phyloP scores from a whole-genome alignment of 2,329 filamentous ascomycete genomes.

The Berkeleyomyces basicola region DNA sequence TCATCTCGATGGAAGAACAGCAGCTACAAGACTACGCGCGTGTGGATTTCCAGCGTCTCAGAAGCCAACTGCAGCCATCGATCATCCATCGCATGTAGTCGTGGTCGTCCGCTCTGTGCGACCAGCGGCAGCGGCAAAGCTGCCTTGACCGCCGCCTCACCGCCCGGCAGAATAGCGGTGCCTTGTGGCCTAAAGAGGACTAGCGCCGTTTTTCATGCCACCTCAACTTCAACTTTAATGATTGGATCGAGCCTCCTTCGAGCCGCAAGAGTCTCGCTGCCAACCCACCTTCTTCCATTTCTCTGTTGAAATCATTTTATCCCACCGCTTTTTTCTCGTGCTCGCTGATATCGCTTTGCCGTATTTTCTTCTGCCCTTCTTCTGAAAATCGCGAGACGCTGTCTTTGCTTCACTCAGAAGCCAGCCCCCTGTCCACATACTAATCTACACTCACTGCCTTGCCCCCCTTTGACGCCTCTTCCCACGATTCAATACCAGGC shows the following conservation, averaged over 20 bases:
- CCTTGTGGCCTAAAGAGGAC: slow-evolving; percentile 17
- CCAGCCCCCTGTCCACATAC: slow-evolving; percentile 1
- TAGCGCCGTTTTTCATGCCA: slow-evolving; percentile 27
- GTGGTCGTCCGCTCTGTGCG: neutral
- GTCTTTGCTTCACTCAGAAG: neutral
- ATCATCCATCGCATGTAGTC: neutral
- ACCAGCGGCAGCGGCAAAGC: neutral
- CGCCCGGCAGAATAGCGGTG: slow-evolving; percentile 24
- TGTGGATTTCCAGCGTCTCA: neutral
- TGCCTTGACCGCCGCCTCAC: slow-evolving; percentile 17
- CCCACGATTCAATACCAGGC: neutral
- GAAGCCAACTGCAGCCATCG: neutral
- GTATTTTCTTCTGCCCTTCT: slow-evolving; percentile 4
- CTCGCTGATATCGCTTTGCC: neutral
- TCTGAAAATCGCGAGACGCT: neutral
- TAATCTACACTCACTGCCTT: neutral
- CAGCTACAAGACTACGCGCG: neutral
- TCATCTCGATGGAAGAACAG: neutral
- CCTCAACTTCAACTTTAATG: slow-evolving; percentile 21
- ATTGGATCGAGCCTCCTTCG: slow-evolving; percentile 22
- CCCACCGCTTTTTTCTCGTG: neutral
- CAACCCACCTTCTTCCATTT: neutral
- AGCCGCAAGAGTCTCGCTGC: slow-evolving; percentile 7
- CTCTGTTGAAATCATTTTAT: neutral
- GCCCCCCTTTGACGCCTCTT: slow-evolving; percentile 1